Evolutionary conservation across 2,329 filamentous ascomycete genomes (phyloP).

Genomic region (Huntiella savannae): DNA sequence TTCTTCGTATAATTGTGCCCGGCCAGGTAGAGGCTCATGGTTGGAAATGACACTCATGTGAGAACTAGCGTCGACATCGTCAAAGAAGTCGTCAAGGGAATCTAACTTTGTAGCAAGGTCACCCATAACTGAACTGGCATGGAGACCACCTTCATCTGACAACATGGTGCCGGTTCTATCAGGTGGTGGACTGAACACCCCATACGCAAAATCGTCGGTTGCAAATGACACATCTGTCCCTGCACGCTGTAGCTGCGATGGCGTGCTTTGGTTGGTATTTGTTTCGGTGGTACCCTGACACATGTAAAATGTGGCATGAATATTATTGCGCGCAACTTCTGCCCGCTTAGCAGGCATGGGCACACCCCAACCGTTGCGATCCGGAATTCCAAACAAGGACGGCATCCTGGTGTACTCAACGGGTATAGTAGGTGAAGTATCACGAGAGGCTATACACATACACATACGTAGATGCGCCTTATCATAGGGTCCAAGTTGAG

Average conservation of each 20-base stretch:
- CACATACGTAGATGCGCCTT: slow-evolving; percentile 94
- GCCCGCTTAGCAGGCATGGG: slow-evolving; percentile 84
- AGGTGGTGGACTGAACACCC: slow-evolving; percentile 53
- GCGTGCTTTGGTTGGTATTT: slow-evolving; percentile 24
- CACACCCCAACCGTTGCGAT: slow-evolving; percentile 90
- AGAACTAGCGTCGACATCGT: slow-evolving; percentile 42
- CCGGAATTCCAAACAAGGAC: slow-evolving; percentile 89
- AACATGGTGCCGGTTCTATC: slow-evolving; percentile 82
- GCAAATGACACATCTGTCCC: slow-evolving; percentile 85
- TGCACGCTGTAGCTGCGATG: slow-evolving; percentile 27
- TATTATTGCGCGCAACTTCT: slow-evolving; percentile 68
- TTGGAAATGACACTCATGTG: not conserved
- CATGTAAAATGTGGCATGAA: slow-evolving; percentile 91
- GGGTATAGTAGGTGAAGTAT: slow-evolving; percentile 40
- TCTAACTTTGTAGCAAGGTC: slow-evolving; percentile 69
- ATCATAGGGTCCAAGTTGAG: slow-evolving; percentile 82
- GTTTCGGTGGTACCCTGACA: slow-evolving; percentile 46
- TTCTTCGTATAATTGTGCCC: slow-evolving; percentile 76
- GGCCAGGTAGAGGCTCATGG: slow-evolving; percentile 27
- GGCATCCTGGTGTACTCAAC: slow-evolving; percentile 93
- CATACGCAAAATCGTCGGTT: slow-evolving; percentile 67
- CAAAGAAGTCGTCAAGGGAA: slow-evolving; percentile 66
- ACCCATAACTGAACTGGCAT: slow-evolving; percentile 30
- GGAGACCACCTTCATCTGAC: slow-evolving; percentile 59
- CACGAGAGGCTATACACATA: slow-evolving; percentile 43